Evolutionary conservation across 495 filamentous ascomycete species (phyloP).

Genomic region (Polyplosphaeria fusca): DNA sequence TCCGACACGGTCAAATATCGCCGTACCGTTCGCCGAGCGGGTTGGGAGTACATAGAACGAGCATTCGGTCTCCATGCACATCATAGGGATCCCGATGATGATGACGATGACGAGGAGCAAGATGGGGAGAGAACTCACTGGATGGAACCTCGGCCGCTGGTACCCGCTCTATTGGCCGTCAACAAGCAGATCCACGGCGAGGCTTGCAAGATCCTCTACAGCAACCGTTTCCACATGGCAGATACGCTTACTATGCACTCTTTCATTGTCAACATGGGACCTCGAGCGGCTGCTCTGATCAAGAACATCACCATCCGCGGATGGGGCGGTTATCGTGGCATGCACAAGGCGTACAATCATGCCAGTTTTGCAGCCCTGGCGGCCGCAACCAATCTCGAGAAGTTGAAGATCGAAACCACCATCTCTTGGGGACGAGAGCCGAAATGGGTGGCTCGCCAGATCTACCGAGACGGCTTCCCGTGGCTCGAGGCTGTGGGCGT

Average conservation of each 20-base stretch:
- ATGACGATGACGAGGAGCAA: background rate
- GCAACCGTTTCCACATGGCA: slow-evolving; percentile 31
- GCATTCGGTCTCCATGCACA: background rate
- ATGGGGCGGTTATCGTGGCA: slow-evolving; percentile 18
- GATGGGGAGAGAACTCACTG: background rate
- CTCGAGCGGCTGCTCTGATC: slow-evolving; percentile 22
- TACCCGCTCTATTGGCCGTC: slow-evolving; percentile 33
- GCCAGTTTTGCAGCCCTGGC: slow-evolving; percentile 30
- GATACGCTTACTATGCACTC: slow-evolving; percentile 34
- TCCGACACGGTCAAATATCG: slow-evolving; percentile 27
- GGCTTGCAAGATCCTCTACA: slow-evolving; percentile 35
- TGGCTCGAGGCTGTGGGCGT: slow-evolving; percentile 36
- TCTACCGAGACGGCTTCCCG: slow-evolving; percentile 35
- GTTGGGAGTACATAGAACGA: background rate
- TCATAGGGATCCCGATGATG: background rate
- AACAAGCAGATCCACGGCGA: slow-evolving; percentile 36
- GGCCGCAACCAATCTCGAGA: slow-evolving; percentile 31
- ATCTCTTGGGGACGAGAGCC: slow-evolving; percentile 10
- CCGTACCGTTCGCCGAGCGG: slow-evolving; percentile 26
- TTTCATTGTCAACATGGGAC: slow-evolving; percentile 34
- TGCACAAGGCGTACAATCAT: slow-evolving; percentile 34
- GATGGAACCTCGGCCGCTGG: slow-evolving; percentile 7
- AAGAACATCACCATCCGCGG: slow-evolving; percentile 26
- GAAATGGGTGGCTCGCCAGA: slow-evolving; percentile 25
- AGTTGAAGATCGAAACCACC: slow-evolving; percentile 25